Conservation (phyloP, 2,329 filamentous ascomycete species). For the Teratosphaeria destructans region DNA sequence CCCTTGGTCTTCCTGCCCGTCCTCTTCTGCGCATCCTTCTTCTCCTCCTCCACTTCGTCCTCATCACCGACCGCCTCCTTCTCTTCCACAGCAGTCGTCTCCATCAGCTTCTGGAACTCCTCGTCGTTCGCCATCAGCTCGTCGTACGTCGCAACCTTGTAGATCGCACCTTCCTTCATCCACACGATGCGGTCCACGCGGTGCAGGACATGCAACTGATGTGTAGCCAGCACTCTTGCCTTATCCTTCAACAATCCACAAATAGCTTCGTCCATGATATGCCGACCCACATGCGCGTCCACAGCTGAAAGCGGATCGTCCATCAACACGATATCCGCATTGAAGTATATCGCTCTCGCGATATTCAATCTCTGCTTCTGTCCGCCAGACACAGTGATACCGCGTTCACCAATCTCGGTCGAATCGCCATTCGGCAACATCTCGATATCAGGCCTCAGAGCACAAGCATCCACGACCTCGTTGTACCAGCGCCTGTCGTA, state of each 20-base stretch:
- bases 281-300: constrained; percentile 50
- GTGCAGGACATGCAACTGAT: constrained; percentile 86
- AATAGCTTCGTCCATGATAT: constrained; percentile 89
- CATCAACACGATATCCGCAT: constrained; percentile 53
- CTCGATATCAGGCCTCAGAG: constrained; percentile 72
- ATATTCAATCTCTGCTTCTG: constrained; percentile 95
- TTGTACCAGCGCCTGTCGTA: constrained; percentile 67
- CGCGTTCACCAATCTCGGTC: constrained; percentile 90
- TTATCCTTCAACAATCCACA: constrained; percentile 80
- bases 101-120: constrained; percentile 77
- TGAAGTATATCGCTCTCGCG: constrained; percentile 62
- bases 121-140: constrained; percentile 71
- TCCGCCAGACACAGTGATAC: constrained; percentile 89
- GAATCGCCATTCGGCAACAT: constrained; percentile 83
- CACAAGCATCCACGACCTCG: constrained; percentile 75
- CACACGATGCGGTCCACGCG: constrained; percentile 87
- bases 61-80: constrained; percentile 43
- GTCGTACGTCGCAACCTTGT: constrained; percentile 78
- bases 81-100: constrained; percentile 59
- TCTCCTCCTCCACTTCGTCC: constrained; percentile 41
- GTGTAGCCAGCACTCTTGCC: constrained; percentile 82
- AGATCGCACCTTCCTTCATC: constrained; percentile 78
- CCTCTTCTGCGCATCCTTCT: constrained; percentile 46
- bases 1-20: constrained; percentile 44
- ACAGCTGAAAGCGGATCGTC: constrained; percentile 53